phyloP scores from a whole-genome alignment of 2,329 filamentous ascomycete genomes.

The Sporothrix dimorphospora region DNA sequence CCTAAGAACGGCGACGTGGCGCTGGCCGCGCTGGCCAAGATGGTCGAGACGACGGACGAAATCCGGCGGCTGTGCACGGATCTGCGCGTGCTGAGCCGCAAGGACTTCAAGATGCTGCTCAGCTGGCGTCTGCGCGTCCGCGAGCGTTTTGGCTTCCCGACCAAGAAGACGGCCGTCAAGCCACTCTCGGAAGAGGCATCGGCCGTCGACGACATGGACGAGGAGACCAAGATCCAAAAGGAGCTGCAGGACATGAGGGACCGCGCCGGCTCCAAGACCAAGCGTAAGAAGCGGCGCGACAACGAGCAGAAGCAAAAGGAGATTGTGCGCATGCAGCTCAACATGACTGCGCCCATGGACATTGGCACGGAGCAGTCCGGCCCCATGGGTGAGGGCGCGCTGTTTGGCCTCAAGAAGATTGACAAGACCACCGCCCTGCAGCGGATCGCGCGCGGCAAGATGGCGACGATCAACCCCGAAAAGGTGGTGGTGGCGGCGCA shows the following conservation, averaged over 20 bases:
- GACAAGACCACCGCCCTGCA: conserved; percentile 74
- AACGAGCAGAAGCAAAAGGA: conserved; percentile 96
- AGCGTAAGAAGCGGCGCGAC: conserved; percentile 80
- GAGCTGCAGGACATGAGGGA: conserved; percentile 84
- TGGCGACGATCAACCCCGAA: conserved; percentile 62
- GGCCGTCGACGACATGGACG: conserved; percentile 87
- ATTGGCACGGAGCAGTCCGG: conserved; percentile 89
- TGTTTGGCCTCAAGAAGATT: conserved; percentile 82
- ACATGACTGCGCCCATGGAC: conserved; percentile 95
- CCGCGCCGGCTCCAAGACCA: conserved; percentile 73
- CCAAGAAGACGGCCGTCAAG: conserved; percentile 64
- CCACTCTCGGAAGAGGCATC: conserved; percentile 70
- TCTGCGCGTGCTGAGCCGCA: conserved; percentile 86
- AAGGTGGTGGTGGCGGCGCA: conserved; percentile 33
- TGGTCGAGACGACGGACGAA: conserved; percentile 85
- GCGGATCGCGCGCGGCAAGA: conserved; percentile 75
- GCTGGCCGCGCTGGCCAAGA: conserved; percentile 78
- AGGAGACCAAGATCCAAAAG: conserved; percentile 87
- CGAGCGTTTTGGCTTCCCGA: conserved; percentile 84
- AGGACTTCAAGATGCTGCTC: conserved; percentile 89
- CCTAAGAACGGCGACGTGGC: conserved; percentile 82
- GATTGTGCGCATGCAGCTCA: conserved; percentile 93
- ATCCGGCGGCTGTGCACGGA: conserved; percentile 78
- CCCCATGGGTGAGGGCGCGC: conserved; percentile 75
- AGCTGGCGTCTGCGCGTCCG: conserved; percentile 88